Percentiles rank a stretch among this genome's conserved stretches.
These are phyloP conservation scores for Colletotrichum sp. DNA, from an alignment of 2,329 filamentous ascomycete genomes.

Conservation along the genomic window DNA sequence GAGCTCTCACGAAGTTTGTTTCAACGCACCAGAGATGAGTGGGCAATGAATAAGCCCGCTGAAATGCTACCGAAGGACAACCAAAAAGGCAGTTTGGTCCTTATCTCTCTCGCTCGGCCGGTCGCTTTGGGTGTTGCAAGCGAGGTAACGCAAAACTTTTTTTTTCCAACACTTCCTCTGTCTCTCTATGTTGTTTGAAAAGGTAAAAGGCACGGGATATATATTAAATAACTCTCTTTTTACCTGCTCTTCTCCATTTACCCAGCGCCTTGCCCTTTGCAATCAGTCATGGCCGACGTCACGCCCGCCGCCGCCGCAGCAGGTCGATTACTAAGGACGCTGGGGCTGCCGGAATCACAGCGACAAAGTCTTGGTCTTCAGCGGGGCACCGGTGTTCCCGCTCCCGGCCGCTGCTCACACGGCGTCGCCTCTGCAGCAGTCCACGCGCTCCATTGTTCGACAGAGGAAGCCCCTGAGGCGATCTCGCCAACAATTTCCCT, in stretches of 20 bases:
- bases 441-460: background rate
- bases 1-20: constrained; percentile 18
- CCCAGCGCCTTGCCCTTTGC: background rate
- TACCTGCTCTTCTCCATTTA: background rate
- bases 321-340: constrained; percentile 39
- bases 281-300: constrained; percentile 16
- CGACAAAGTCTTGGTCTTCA: background rate
- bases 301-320: constrained; percentile 20
- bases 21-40: background rate
- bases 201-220: background rate
- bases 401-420: background rate
- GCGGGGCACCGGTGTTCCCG: constrained; percentile 8
- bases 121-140: background rate
- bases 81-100: background rate
- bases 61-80: background rate
- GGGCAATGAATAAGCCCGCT: background rate
- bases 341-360: constrained; percentile 14
- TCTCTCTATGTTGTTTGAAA: background rate
- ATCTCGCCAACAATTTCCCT: background rate
- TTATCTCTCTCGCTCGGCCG: background rate
- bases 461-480: background rate
- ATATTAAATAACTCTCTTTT: background rate
- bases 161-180: background rate
- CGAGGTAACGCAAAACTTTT: background rate
- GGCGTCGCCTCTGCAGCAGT: constrained; percentile 4